phyloP scores from a whole-genome alignment of 768 basidiomycete species.

The Termitomyces sp. region DNA sequence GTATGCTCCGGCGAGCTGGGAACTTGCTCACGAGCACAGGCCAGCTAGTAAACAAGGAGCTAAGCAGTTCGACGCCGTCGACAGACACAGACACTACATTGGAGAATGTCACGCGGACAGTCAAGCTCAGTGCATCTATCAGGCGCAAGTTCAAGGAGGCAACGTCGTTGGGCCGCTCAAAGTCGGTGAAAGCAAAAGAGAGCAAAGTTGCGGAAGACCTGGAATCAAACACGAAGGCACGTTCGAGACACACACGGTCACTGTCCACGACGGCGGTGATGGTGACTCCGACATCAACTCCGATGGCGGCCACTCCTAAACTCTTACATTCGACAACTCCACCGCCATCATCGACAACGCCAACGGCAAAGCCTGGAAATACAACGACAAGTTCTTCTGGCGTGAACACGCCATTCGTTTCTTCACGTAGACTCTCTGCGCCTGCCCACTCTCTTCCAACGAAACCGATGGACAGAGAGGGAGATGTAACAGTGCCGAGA shows the following conservation, averaged over 20 bases:
- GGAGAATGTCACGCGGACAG: conserved; percentile 1
- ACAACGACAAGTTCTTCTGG: background rate
- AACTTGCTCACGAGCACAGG: conserved; percentile 26
- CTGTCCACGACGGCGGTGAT: conserved; percentile 3
- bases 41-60: conserved; percentile 19
- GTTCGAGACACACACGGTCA: conserved; percentile 5
- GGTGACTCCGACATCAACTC: conserved; percentile 7
- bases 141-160: conserved; percentile 28
- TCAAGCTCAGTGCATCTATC: conserved; percentile 24
- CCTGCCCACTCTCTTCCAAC: conserved; percentile 9
- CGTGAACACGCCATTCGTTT: background rate
- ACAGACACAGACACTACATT: conserved; percentile 3
- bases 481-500: conserved; percentile 43
- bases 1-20: conserved; percentile 31
- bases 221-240: background rate
- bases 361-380: background rate
- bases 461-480: conserved; percentile 9
- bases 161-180: conserved; percentile 23
- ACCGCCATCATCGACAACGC: conserved; percentile 1
- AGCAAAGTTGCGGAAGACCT: background rate
- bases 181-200: conserved; percentile 15
- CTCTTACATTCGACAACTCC: conserved; percentile 1
- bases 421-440: conserved; percentile 3
- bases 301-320: background rate
- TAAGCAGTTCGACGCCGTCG: conserved; percentile 8